phyloP scores from a whole-genome alignment of 805 yeast genomes.

The Ogataea chonburiensis region DNA sequence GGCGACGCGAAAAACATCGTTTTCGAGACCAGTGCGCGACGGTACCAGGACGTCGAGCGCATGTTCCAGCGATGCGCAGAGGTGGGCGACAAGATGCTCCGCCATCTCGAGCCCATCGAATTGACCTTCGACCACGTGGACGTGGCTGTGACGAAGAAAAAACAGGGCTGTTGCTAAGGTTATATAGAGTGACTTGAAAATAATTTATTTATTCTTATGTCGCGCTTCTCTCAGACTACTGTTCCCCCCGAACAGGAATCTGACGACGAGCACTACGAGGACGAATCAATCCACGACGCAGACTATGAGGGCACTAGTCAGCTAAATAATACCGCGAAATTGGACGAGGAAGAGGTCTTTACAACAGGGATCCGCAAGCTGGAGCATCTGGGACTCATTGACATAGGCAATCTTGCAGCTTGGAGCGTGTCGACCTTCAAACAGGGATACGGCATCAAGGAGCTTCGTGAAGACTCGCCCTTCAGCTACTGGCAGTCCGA shows the following conservation, averaged over 20 bases:
- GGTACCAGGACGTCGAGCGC: conserved; percentile 27
- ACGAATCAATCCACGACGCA: conserved; percentile 12
- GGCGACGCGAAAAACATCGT: conserved; percentile 28
- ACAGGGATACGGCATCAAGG: conserved; percentile 67
- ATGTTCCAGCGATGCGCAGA: conserved; percentile 30
- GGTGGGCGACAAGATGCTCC: conserved; percentile 21
- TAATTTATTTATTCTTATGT: conserved; percentile 7
- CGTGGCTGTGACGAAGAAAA: conserved; percentile 15
- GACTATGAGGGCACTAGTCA: conserved; percentile 11
- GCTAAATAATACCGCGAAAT: conserved; percentile 13
- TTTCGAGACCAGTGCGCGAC: conserved; percentile 30
- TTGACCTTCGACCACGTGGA: conserved; percentile 30
- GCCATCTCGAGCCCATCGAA: conserved; percentile 19
- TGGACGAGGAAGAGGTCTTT: conserved; percentile 23
- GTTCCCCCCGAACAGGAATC: conserved; percentile 8
- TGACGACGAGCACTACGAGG: conserved; percentile 16
- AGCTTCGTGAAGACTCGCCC: conserved; percentile 71
- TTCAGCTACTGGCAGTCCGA: conserved; percentile 91
- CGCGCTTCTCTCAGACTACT: conserved; percentile 11
- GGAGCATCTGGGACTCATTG: conserved; percentile 60
- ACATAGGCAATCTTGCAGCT: conserved; percentile 75
- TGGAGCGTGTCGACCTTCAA: conserved; percentile 84
- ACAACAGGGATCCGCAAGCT: conserved; percentile 49
- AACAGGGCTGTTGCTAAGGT: conserved; percentile 2
- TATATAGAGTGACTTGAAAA: background rate